A percentile compares a stretch with the other conserved stretches of the same genome.
Conservation (phyloP, 106 monocot genomes). For the Amphibolis antarctica region DNA sequence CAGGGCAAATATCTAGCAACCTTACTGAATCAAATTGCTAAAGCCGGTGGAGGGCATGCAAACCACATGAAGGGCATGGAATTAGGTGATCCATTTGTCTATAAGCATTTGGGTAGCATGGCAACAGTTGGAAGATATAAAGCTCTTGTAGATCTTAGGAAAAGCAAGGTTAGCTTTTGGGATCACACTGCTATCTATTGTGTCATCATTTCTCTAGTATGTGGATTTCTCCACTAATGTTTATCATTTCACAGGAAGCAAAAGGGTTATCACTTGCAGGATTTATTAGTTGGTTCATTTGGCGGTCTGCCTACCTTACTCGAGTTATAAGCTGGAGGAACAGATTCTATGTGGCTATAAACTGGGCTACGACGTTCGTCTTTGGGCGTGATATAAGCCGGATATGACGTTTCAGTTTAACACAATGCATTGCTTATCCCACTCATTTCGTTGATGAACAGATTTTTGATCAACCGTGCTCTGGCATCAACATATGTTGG, state of each 20-base stretch:
- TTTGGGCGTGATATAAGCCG: slow-evolving; percentile 89
- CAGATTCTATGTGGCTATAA: slow-evolving; percentile 79
- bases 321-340: slow-evolving; percentile 95
- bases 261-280: slow-evolving; percentile 76
- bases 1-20: slow-evolving; percentile 84
- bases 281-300: slow-evolving; percentile 88
- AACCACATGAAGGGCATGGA: slow-evolving; percentile 16
- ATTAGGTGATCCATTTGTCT: slow-evolving; percentile 54
- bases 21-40: slow-evolving; percentile 52
- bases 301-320: slow-evolving; percentile 84
- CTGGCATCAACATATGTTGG: too few relatives aligned
- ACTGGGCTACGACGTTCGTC: slow-evolving; percentile 75
- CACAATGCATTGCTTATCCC: too few relatives aligned
- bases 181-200: background rate
- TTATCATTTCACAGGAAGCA: slow-evolving; percentile 34
- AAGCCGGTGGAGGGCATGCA: slow-evolving; percentile 56
- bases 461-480: too few relatives aligned
- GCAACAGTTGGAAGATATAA: slow-evolving; percentile 90
- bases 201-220: background rate
- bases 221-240: too few relatives aligned
- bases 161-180: slow-evolving; percentile 62
- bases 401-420: slow-evolving; percentile 13
- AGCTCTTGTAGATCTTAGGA: slow-evolving; percentile 89
- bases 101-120: slow-evolving; percentile 95
- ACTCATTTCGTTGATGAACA: too few relatives aligned